These are phyloP conservation scores for Cicer chorassanicum DNA, from an alignment of 306 rosid species.

Conservation along the genomic window DNA sequence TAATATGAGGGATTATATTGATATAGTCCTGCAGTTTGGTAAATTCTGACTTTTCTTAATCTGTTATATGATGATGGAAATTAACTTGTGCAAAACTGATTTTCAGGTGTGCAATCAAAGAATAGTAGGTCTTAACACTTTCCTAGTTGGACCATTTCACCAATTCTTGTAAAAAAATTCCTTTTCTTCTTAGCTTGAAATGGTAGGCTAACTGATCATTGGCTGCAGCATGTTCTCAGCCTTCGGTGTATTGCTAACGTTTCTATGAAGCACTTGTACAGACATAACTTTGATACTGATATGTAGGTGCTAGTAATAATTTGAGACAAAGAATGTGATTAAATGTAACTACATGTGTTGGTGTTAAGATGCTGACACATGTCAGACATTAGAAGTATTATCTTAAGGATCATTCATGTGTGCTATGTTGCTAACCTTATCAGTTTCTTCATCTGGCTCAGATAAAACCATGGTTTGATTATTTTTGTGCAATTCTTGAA, in stretches of 20 bases:
- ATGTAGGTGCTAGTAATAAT: background rate
- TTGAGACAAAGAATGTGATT: background rate
- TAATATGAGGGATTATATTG: no score
- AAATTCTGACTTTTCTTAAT: conserved; percentile 13
- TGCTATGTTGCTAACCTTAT: conserved; percentile 1
- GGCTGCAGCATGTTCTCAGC: background rate
- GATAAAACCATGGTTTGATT: conserved; percentile 32
- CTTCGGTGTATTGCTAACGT: no score
- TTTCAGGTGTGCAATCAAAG: background rate
- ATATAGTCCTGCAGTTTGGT: background rate
- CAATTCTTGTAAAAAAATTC: conserved; percentile 2
- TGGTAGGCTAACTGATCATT: conserved; percentile 8
- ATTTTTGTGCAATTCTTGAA: background rate
- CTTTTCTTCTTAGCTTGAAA: conserved; percentile 25
- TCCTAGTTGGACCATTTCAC: conserved; percentile 10
- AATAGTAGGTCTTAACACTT: background rate
- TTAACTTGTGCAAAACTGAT: background rate
- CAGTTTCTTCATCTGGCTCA: conserved; percentile 7
- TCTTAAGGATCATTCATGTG: conserved; percentile 17
- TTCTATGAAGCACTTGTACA: no score
- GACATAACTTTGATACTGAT: no score
- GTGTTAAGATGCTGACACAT: background rate
- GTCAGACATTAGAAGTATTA: background rate
- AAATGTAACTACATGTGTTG: background rate
- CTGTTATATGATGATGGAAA: conserved; percentile 11